Evolutionary conservation across 2,329 filamentous ascomycete genomes (phyloP).

Genomic region (Cladophialophora psammophila): DNA sequence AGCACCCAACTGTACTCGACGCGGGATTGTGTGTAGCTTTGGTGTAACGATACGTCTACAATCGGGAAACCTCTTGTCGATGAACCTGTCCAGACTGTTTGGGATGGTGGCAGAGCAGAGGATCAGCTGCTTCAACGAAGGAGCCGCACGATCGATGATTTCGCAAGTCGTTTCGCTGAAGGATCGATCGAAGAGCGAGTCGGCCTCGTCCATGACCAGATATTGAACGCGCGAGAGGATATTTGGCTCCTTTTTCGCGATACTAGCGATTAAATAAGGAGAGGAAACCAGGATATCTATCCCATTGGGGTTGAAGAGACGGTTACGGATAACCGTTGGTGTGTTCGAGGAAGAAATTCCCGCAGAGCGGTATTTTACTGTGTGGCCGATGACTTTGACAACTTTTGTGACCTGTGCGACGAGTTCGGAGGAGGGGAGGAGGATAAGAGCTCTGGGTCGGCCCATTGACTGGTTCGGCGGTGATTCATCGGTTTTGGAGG

Average conservation of each 20-base stretch:
- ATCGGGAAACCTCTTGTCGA: slow-evolving; percentile 81
- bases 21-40: slow-evolving; percentile 93
- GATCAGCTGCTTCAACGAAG: slow-evolving; percentile 83
- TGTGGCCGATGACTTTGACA: slow-evolving; percentile 82
- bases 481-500: slow-evolving; percentile 62
- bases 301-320: slow-evolving; percentile 79
- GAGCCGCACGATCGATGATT: slow-evolving; percentile 81
- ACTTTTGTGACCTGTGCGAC: slow-evolving; percentile 85
- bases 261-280: slow-evolving; percentile 85
- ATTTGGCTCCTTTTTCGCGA: slow-evolving; percentile 88
- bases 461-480: slow-evolving; percentile 77
- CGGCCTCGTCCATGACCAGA: slow-evolving; percentile 91
- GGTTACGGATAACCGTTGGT: slow-evolving; percentile 80
- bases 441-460: slow-evolving; percentile 80
- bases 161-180: slow-evolving; percentile 83
- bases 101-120: slow-evolving; percentile 98
- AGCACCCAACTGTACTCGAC: slow-evolving; percentile 90
- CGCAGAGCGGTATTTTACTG: slow-evolving; percentile 83
- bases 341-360: slow-evolving; percentile 80
- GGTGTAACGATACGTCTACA: slow-evolving; percentile 89
- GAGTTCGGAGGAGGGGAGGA: slow-evolving; percentile 91
- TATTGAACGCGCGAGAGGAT: slow-evolving; percentile 90
- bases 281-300: slow-evolving; percentile 88
- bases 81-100: slow-evolving; percentile 81
- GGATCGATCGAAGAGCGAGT: slow-evolving; percentile 91